A percentile compares a stretch with the other conserved stretches of the same genome.
These are phyloP conservation scores for Cyclotella sp. DNA, from an alignment of 108 stramenopile species.

Conservation along the genomic window DNA sequence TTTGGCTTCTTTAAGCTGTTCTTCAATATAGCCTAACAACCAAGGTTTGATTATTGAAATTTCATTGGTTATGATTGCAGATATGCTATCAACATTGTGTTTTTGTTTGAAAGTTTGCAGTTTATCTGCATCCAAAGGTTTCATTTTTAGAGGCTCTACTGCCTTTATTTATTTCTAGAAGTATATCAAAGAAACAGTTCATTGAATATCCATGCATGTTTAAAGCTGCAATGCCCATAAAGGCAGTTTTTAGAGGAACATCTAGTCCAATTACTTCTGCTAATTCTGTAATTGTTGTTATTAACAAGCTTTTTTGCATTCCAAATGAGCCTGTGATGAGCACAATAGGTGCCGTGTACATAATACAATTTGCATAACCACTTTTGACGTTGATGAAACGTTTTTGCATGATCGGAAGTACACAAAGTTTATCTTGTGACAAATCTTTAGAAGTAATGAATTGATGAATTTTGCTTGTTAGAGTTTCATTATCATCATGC, in stretches of 20 bases:
- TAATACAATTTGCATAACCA: not conserved
- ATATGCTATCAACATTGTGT: constrained; percentile 12
- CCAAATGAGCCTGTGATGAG: not conserved
- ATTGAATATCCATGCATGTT: constrained; percentile 21
- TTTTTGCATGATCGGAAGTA: not conserved
- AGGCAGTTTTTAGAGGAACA: constrained; percentile 11
- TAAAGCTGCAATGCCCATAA: constrained; percentile 28
- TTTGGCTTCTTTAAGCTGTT: too few relatives aligned
- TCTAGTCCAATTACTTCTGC: not conserved
- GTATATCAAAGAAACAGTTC: constrained; percentile 15
- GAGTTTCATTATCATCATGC: too few relatives aligned
- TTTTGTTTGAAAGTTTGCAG: not conserved
- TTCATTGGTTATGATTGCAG: constrained; percentile 25
- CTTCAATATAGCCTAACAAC: too few relatives aligned
- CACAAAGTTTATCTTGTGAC: constrained; percentile 1
- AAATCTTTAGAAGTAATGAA: not conserved
- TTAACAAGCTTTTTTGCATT: not conserved
- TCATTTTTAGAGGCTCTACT: not conserved
- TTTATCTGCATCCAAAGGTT: not conserved
- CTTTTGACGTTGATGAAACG: not conserved
- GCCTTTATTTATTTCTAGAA: not conserved
- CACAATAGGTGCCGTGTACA: not conserved
- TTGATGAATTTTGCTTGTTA: not conserved
- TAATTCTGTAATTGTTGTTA: not conserved
- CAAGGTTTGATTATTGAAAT: too few relatives aligned